These are phyloP conservation scores for Tetrahymena thermophila DNA, from an alignment of 73 alveolate species.

Conservation along the genomic window DNA sequence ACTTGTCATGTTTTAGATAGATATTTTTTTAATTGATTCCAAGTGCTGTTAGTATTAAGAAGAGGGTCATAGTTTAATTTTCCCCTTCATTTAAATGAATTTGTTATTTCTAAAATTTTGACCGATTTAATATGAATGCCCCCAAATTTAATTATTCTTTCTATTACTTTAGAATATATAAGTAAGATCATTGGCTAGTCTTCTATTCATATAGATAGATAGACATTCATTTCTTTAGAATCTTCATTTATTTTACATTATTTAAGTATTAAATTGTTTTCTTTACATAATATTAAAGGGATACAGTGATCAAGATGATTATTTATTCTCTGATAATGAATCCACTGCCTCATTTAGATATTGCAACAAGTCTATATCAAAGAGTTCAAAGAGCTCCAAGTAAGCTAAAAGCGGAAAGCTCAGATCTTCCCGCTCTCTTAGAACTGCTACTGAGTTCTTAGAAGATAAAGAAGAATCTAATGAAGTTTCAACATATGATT, in stretches of 20 bases:
- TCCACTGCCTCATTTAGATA: not conserved
- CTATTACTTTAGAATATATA: not conserved
- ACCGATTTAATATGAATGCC: not conserved
- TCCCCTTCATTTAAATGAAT: not conserved
- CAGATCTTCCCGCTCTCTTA: not conserved
- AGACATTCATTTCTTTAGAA: no score
- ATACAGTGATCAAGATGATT: not conserved
- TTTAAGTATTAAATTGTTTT: not conserved
- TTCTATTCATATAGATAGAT: not conserved
- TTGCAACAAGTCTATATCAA: not conserved
- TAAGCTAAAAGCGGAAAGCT: not conserved
- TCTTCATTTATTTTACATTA: not conserved
- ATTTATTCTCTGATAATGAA: not conserved
- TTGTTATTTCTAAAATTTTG: not conserved
- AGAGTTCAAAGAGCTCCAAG: not conserved
- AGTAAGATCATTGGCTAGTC: not conserved
- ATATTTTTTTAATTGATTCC: not conserved
- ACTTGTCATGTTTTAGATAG: not conserved
- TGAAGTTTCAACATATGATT: not conserved
- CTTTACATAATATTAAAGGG: not conserved
- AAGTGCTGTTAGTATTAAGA: not conserved
- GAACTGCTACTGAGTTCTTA: not conserved
- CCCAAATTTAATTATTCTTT: not conserved
- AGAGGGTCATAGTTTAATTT: not conserved
- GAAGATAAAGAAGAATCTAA: not conserved